phyloP scores from a whole-genome alignment of 2,329 filamentous ascomycete species.

The Alternaria alternata region DNA sequence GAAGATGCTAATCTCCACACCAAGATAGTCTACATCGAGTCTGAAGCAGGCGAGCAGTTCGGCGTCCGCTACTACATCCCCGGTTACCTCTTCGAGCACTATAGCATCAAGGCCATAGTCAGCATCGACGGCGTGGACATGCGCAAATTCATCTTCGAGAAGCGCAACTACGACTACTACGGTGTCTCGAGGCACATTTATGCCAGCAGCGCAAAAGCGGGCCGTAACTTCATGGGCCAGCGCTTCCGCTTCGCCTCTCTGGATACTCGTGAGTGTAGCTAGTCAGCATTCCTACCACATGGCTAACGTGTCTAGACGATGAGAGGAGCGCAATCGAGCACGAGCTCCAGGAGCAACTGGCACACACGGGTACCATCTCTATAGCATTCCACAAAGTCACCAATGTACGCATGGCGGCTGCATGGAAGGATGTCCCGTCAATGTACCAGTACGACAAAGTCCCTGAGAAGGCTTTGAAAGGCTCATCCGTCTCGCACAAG shows the following conservation, averaged over 20 bases:
- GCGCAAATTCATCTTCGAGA: slow-evolving; percentile 3
- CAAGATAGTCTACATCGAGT: slow-evolving; percentile 15
- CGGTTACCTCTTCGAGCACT: neutral
- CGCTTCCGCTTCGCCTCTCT: slow-evolving; percentile 8
- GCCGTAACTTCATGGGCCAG: slow-evolving; percentile 1
- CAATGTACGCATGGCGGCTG: slow-evolving; percentile 1
- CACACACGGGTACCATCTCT: slow-evolving; percentile 3
- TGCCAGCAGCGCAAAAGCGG: neutral
- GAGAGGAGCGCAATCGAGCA: neutral
- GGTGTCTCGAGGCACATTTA: neutral
- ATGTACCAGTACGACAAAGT: slow-evolving; percentile 6
- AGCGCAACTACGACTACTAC: neutral
- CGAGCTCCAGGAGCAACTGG: slow-evolving; percentile 1
- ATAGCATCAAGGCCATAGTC: slow-evolving; percentile 9
- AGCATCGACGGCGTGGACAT: slow-evolving; percentile 15
- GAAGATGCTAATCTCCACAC: slow-evolving; percentile 2
- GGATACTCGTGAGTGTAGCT: slow-evolving; percentile 6
- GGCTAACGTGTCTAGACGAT: neutral
- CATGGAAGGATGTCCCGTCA: slow-evolving; percentile 1
- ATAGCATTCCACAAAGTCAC: slow-evolving; percentile 5
- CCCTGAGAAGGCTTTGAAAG: slow-evolving; percentile 17
- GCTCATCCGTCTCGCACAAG: slow-evolving; percentile 10
- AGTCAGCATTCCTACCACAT: neutral
- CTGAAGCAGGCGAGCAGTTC: slow-evolving; percentile 11
- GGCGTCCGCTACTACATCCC: slow-evolving; percentile 11